Evolutionary conservation across 2,329 filamentous ascomycete genomes (phyloP), one percentile per base, ranked within the genome.

Genomic region (Scleromitrula shiraiana): DNA sequence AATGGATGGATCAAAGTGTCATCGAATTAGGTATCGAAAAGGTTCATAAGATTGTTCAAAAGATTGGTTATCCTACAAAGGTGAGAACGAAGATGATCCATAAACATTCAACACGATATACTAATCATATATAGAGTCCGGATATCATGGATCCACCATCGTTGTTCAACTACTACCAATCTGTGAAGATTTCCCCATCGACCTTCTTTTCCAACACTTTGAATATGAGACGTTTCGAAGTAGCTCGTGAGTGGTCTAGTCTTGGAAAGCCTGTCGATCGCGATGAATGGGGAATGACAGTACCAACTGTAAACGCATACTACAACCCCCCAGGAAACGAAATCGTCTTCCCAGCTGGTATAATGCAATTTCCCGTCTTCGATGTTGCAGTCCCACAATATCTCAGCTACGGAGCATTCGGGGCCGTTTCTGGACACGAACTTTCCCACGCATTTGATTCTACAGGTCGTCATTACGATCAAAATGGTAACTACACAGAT

Each of bases 391-490:
- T 83, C 1, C 83, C 83, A 0, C 67, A 75, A 20, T 87, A 85
- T 56, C 65, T 86, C 30, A 75, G 75, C 8, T 88, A 85, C 60
- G 82, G 82, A n/a, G 78, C 77, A 0, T 82, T 86, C 59, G 83
- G 82, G 0, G 73, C 77, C 1, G 74, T 85, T 2, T 77, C 77
- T 7, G 83, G 82, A 2, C 83, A 87, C 58, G 82, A 86, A 61
- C 70, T 87, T 7, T 81, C 78, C 3, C 83, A 87, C 54, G 82
- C 78, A 10, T 85, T 87, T 56, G 83, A 87, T 61, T 80, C 74
- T 27, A 76, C 72, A 0, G 82, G 82, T 7, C 72, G 79, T 15
- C 74, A 80, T 55, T 85, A 78, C 54, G 79, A 86, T 57, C 69
- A 80, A 54, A 77, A 74, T 35, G 82, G 80, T 19, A 82, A 80